phyloP scores from a whole-genome alignment of 2,329 filamentous ascomycete species.

The Nectriaceae sp. region DNA sequence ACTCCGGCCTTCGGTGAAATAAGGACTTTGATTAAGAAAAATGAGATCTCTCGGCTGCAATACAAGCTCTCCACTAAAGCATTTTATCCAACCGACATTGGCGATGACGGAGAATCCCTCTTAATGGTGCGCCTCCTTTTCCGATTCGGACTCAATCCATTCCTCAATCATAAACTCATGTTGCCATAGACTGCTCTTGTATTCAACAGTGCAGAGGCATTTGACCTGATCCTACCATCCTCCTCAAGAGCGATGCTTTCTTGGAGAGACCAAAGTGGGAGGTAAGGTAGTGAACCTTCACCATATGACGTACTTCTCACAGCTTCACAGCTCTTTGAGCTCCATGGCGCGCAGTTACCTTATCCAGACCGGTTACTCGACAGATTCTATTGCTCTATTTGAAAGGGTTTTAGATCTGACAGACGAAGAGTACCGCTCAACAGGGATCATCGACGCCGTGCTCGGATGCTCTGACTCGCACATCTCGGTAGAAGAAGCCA shows the following conservation, averaged over 20 bases:
- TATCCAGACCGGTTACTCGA: background rate
- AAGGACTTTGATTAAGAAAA: background rate
- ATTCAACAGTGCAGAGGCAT: background rate
- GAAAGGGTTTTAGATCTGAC: background rate
- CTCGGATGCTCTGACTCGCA: background rate
- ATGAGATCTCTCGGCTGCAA: background rate
- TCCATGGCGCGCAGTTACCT: too few species aligned
- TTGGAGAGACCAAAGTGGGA: background rate
- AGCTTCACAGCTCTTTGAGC: background rate
- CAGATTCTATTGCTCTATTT: background rate
- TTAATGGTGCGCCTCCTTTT: background rate
- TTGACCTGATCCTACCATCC: background rate
- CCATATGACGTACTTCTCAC: too few species aligned
- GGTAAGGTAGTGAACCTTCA: too few species aligned
- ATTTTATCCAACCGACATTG: background rate
- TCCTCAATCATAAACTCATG: too few species aligned
- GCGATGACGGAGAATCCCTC: background rate
- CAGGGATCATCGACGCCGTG: background rate
- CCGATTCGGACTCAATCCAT: too few species aligned
- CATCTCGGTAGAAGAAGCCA: background rate
- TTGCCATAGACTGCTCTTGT: too few species aligned
- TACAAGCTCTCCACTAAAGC: background rate
- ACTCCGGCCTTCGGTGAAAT: background rate
- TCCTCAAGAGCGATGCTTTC: background rate
- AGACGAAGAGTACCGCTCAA: background rate